Conservation (phyloP, 2,329 filamentous ascomycete species). For the Fusarium globosum region DNA sequence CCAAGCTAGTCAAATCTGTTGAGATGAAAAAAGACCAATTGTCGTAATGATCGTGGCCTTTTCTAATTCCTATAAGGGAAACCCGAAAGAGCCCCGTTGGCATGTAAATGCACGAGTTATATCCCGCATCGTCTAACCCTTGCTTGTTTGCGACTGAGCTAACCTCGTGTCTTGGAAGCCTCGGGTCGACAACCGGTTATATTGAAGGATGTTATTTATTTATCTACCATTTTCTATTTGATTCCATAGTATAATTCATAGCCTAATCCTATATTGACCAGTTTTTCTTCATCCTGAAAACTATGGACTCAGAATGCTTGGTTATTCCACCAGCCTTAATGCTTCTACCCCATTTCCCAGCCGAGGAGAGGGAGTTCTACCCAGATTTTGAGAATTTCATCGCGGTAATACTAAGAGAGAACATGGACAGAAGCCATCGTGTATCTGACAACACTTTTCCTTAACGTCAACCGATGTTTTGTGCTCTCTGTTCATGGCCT, state of each 20-base stretch:
- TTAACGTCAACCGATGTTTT: neutral
- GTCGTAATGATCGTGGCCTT: constrained; percentile 9
- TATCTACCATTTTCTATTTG: neutral
- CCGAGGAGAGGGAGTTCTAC: neutral
- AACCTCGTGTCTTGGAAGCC: constrained; percentile 10
- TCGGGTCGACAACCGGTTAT: constrained; percentile 14
- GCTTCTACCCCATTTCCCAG: neutral
- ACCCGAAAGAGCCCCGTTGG: constrained; percentile 21
- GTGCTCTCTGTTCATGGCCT: too few relatives aligned
- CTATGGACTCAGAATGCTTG: neutral
- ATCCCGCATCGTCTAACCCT: constrained; percentile 33
- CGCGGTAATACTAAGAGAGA: neutral
- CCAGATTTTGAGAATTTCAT: too few relatives aligned
- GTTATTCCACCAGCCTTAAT: neutral
- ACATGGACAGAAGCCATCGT: neutral
- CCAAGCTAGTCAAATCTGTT: constrained; percentile 24
- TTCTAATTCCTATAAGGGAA: constrained; percentile 8
- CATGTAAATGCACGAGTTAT: constrained; percentile 13
- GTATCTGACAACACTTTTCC: neutral
- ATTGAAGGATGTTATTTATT: neutral
- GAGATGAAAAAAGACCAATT: constrained; percentile 26
- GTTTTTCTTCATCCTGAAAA: neutral
- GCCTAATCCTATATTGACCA: neutral
- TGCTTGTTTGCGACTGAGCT: constrained; percentile 22
- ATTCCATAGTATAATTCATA: neutral